Evolutionary conservation across 2,329 filamentous ascomycete genomes (phyloP), one percentile per base, ranked within the genome.

Genomic region (Sporothrix protearum): DNA sequence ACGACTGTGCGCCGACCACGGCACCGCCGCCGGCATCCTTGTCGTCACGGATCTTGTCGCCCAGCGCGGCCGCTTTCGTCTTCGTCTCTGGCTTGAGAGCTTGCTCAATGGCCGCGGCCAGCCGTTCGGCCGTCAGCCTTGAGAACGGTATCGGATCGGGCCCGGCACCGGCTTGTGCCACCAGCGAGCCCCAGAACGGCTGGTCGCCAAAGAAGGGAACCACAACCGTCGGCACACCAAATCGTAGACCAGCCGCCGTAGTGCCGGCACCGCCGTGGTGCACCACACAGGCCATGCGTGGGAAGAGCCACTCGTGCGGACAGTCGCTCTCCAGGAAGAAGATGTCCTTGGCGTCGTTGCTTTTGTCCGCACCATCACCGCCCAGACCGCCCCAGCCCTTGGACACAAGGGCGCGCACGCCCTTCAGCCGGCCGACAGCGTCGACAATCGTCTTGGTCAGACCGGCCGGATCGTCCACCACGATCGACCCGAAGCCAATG

Each of bases 211-310:
- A 97, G 82, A 97, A 97, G 0, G 93, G 93, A 0, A 97, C 89
- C 2, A 97, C 86, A 1, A 96, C 87, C 0, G 93, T 97, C 1
- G 93, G 93, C 70, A 89, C 89, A 30, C 93, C 93, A 1, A 89
- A 87, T 22, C 91, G 87, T 73, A 97, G 92, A n/a, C 93, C 93
- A 0, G 93, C 92, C 0, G 93, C 93, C 1, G 93, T 96, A 2
- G 93, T 97, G 22, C 93, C 93, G 9, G 93, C 93, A 72, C 94
- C 93, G 28, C 93, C 94, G 74, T 97, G 93, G 77, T 97, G 94
- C 5, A 96, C 91, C 1, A 97, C 93, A 57, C 89, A 90, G 0
- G 92, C 91, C 0, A 96, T 93, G 49, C 86, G 89, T 74, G 92
- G 85, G 80, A 97, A 97, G 0, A 97, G 82, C 93, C 93, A 97